Conservation (phyloP, 176 grass and related monocot species). For the Carex kokanica region DNA sequence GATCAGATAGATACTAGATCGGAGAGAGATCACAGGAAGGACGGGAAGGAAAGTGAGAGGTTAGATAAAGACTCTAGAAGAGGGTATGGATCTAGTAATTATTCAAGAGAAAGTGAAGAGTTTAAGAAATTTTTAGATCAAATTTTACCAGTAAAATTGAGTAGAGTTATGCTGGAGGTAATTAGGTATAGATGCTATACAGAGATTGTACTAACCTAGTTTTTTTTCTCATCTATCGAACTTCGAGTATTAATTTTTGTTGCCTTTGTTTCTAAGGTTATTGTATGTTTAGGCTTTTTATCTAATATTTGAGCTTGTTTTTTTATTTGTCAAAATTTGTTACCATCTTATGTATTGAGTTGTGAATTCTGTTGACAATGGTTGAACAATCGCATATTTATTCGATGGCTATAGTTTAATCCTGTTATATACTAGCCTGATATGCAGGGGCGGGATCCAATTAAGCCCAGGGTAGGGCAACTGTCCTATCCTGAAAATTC, state of each 20-base stretch:
- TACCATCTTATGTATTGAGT: neutral
- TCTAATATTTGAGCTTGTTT: neutral
- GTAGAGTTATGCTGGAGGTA: neutral
- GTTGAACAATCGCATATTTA: neutral
- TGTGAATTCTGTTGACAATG: neutral
- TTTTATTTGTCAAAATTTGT: neutral
- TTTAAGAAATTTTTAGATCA: neutral
- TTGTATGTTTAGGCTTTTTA: no score
- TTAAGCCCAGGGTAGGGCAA: no score
- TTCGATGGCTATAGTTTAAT: neutral
- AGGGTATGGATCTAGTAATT: slow-evolving; percentile 17
- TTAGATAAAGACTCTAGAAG: slow-evolving; percentile 21
- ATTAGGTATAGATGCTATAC: neutral
- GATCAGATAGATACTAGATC: slow-evolving; percentile 5
- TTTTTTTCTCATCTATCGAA: slow-evolving; percentile 7
- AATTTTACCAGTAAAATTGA: slow-evolving; percentile 6
- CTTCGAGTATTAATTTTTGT: neutral
- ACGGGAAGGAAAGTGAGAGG: slow-evolving; percentile 12
- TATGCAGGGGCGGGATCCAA: no score
- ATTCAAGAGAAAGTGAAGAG: slow-evolving; percentile 24
- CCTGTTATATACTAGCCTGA: neutral
- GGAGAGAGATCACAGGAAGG: slow-evolving; percentile 8
- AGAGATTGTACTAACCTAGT: slow-evolving; percentile 14
- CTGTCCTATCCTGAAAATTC: no score
- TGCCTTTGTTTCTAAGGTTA: neutral